Percentiles rank a stretch among this genome's conserved stretches.
phyloP scores from a whole-genome alignment of 1,139 yeast species.

The Magnusiomyces paraingens region DNA sequence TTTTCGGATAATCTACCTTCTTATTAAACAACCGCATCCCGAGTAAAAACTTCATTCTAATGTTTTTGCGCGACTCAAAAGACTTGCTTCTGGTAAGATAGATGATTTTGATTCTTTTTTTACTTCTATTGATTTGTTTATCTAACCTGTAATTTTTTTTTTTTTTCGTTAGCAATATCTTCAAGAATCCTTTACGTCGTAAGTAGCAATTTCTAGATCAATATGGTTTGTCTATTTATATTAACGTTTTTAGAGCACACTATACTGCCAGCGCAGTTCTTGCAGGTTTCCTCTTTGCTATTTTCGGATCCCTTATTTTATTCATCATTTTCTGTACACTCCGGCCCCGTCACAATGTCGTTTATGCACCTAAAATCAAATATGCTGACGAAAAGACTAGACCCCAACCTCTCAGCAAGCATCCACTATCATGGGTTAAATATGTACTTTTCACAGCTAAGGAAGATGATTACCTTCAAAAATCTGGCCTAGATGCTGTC shows the following conservation, averaged over 20 bases:
- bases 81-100: conserved; percentile 1
- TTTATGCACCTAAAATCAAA: conserved; percentile 33
- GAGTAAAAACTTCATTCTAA: neutral
- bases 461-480: conserved; percentile 28
- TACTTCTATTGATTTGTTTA: neutral
- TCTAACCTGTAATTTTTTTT: neutral
- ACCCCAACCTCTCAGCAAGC: conserved; percentile 24
- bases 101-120: neutral
- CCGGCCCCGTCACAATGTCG: conserved; percentile 33
- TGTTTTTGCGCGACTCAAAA: neutral
- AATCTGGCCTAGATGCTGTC: conserved; percentile 37
- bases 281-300: conserved; percentile 32
- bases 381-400: conserved; percentile 20
- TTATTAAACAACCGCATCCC: neutral
- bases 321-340: conserved; percentile 30
- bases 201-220: neutral
- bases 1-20: neutral
- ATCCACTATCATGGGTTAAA: conserved; percentile 29
- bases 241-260: conserved; percentile 20
- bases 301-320: conserved; percentile 32
- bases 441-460: conserved; percentile 20
- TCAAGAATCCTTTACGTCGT: conserved; percentile 15
- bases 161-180: conserved; percentile 7
- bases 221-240: neutral
- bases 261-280: conserved; percentile 31